These are phyloP conservation scores for Fusarium longipes DNA, from an alignment of 2,329 filamentous ascomycete genomes.

Conservation along the genomic window DNA sequence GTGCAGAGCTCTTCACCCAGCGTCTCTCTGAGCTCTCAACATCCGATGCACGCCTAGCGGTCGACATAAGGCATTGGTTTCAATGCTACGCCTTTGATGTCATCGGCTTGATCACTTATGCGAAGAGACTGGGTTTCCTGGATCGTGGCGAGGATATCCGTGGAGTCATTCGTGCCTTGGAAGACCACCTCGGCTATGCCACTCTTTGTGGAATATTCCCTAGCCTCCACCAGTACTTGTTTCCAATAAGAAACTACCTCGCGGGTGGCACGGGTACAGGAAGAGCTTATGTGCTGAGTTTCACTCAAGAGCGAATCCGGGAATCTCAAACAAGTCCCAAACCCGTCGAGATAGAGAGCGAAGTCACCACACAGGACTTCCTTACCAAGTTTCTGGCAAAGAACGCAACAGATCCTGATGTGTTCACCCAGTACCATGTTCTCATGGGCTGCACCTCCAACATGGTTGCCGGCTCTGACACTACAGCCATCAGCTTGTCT, in stretches of 20 bases:
- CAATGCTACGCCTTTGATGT: constrained; percentile 36
- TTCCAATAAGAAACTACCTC: constrained; percentile 12
- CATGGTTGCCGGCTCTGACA: constrained; percentile 42
- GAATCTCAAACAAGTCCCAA: constrained; percentile 14
- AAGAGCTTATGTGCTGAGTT: constrained; percentile 17
- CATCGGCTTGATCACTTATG: constrained; percentile 31
- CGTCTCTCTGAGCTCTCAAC: constrained; percentile 13
- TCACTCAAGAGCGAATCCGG: constrained; percentile 16
- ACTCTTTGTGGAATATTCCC: constrained; percentile 12
- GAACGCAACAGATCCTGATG: constrained; percentile 19
- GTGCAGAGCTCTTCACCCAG: constrained; percentile 12
- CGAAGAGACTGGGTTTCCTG: constrained; percentile 24
- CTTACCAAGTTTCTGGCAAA: constrained; percentile 41
- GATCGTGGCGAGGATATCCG: constrained; percentile 23
- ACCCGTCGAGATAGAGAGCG: not conserved
- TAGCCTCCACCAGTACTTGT: not conserved
- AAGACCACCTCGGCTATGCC: constrained; percentile 13
- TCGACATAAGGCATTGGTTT: constrained; percentile 31
- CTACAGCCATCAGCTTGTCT: constrained; percentile 38
- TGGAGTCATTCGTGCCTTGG: constrained; percentile 16
- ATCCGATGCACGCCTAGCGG: accelerated
- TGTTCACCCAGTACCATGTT: constrained; percentile 35
- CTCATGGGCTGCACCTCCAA: constrained; percentile 37
- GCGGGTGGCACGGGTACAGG: constrained; percentile 13
- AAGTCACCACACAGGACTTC: constrained; percentile 33